Evolutionary conservation across 116 monocot species (phyloP), one percentile per base, ranked within the genome.

Genomic region (Papilionanthe hybrid): DNA sequence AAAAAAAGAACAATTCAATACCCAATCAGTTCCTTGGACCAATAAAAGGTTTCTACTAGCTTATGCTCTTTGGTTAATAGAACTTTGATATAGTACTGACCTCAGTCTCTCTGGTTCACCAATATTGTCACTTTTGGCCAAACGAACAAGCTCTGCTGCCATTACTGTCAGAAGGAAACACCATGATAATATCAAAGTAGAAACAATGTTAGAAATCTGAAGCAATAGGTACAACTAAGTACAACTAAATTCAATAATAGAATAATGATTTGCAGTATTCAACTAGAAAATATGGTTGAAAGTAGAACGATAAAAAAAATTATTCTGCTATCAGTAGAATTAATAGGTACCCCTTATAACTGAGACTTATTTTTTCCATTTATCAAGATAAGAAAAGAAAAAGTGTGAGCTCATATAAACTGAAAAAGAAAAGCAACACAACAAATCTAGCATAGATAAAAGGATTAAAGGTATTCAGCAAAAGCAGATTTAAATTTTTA

Each of bases 111-210:
- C 92, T 82, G 93, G 93, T 72, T 92, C 89, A 83, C 83, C 83
- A 77, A 77, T 60, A 81, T 72, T 86, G 55, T 90, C 89, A 79
- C 69, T 88, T 87, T 78, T 89, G 20, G 90, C 90, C 32, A 68
- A 57, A 81, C 85, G 93, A 57, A 96, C 93, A 75, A 96, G 90
- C 83, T 96, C 96, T 66, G 96, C 96, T 29, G 96, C 93, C 96
- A 96, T 96, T 47, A 96, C 96, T 96, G 90, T 63, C 43, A 78
- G 25, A n/a, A 84, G 47, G 32, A 30, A 15, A 71, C 29, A 4
- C 37, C 71, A 37, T 41, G 37, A 37, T 17, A 71, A 30, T 37
- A 17, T 17, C 37, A 71, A 37, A 32, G 53, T 15, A 53, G 71
- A 71, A 32, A 32, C 65, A 18, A 71, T 37, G 37, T 17, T 71